Conservation (phyloP, 1,284 basidiomycete genomes). For the Golubevia sp. region DNA sequence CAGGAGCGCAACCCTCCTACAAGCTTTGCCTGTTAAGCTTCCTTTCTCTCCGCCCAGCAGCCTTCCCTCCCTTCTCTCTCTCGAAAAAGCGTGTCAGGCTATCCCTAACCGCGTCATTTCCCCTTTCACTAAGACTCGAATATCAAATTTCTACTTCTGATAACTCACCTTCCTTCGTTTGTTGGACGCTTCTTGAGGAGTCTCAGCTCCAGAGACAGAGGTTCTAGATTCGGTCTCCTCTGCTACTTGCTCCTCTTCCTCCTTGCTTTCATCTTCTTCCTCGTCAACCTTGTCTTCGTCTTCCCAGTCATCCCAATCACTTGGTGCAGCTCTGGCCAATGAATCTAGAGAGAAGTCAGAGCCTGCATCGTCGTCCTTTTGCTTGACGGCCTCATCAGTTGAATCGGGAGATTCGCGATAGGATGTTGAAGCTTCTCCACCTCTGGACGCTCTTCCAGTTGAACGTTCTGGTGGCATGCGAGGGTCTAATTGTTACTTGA, state of each 20-base stretch:
- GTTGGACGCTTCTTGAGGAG: not conserved
- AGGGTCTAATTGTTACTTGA: too few relatives aligned
- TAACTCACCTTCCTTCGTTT: not conserved
- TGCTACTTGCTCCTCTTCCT: not conserved
- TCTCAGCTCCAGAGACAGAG: not conserved
- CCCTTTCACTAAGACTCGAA: not conserved
- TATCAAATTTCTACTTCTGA: not conserved
- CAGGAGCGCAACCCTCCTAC: too few relatives aligned
- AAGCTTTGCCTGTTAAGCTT: too few relatives aligned
- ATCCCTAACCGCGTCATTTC: too few relatives aligned
- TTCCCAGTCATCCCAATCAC: not conserved
- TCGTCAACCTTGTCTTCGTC: not conserved
- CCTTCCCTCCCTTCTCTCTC: too few relatives aligned
- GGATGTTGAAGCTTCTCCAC: not conserved
- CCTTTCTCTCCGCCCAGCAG: too few relatives aligned
- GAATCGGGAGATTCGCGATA: not conserved
- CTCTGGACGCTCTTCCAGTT: not conserved
- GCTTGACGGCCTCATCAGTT: not conserved
- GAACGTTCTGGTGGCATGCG: too few relatives aligned
- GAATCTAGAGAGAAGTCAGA: not conserved
- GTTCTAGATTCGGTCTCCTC: not conserved
- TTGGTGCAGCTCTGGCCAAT: not conserved
- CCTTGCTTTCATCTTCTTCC: not conserved
- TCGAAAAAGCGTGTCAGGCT: too few relatives aligned
- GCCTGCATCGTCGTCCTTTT: not conserved